These are phyloP conservation scores for Debaryomyces coudertii DNA, from an alignment of 1,139 yeast species.

Conservation along the genomic window DNA sequence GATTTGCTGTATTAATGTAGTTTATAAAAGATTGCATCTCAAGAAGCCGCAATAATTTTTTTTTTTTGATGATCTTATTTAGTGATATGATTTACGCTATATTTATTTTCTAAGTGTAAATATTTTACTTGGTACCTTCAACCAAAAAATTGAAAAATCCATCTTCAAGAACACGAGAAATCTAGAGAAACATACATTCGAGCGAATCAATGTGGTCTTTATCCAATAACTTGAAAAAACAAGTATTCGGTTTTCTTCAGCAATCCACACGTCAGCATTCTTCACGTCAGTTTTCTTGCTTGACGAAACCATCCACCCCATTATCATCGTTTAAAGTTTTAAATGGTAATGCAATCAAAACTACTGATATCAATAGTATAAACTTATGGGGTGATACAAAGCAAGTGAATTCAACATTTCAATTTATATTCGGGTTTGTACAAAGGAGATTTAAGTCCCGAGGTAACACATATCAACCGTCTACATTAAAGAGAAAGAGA, in stretches of 20 bases:
- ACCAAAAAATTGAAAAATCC: constrained; percentile 2
- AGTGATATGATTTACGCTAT: constrained; percentile 10
- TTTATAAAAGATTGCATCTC: background rate
- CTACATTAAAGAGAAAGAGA: constrained; percentile 87
- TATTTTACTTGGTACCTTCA: background rate
- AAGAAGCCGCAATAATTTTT: constrained; percentile 12
- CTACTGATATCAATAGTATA: background rate
- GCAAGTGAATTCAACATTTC: constrained; percentile 22
- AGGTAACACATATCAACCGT: constrained; percentile 96
- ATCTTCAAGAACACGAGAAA: constrained; percentile 3
- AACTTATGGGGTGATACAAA: constrained; percentile 1
- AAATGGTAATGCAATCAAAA: constrained; percentile 4
- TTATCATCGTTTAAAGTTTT: constrained; percentile 9
- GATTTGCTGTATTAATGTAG: background rate
- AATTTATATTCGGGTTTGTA: constrained; percentile 41
- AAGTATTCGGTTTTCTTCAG: background rate
- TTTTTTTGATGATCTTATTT: constrained; percentile 9
- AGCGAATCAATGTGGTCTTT: constrained; percentile 3
- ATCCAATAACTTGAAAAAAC: background rate
- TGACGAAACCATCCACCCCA: constrained; percentile 20
- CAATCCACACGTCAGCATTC: constrained; percentile 13
- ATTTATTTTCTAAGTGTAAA: background rate
- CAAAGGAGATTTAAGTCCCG: constrained; percentile 79
- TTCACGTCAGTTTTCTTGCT: constrained; percentile 20
- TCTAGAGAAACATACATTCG: background rate